These are phyloP conservation scores for Chalciporus sphaerocephalus DNA, from an alignment of 768 basidiomycete genomes.

Conservation along the genomic window DNA sequence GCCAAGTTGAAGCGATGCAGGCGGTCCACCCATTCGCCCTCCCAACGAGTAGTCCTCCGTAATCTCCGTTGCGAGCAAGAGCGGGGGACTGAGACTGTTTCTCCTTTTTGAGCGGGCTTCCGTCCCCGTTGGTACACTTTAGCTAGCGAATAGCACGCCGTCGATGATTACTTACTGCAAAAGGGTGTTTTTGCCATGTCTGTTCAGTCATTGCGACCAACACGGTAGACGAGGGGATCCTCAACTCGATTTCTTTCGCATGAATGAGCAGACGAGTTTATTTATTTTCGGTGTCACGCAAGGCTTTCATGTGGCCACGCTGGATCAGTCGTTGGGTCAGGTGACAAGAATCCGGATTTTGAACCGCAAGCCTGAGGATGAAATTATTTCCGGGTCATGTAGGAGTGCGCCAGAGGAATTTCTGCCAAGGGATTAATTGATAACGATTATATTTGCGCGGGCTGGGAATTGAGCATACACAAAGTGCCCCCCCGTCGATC, in stretches of 20 bases:
- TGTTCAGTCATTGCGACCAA: no score
- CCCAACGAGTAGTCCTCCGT: neutral
- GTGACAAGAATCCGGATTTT: neutral
- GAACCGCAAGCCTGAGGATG: no score
- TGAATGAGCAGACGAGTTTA: neutral
- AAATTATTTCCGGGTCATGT: no score
- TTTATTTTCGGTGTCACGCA: neutral
- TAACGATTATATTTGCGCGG: neutral
- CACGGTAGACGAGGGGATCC: neutral
- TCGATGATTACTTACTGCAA: neutral
- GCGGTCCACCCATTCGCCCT: neutral
- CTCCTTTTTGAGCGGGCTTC: neutral
- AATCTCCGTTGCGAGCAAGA: neutral
- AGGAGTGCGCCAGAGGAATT: neutral
- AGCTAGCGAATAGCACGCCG: neutral
- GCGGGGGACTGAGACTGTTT: neutral
- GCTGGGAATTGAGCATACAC: neutral
- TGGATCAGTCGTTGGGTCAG: neutral
- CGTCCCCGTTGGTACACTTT: neutral
- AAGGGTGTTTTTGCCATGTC: neutral
- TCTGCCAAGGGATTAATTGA: no score
- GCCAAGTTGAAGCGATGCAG: neutral
- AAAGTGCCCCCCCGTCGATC: neutral
- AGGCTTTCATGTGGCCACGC: neutral
- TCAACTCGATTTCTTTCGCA: neutral